Evolutionary conservation across 2,329 filamentous ascomycete genomes (phyloP), one percentile per base, ranked within the genome.

Genomic region (Chaetomium sp.): DNA sequence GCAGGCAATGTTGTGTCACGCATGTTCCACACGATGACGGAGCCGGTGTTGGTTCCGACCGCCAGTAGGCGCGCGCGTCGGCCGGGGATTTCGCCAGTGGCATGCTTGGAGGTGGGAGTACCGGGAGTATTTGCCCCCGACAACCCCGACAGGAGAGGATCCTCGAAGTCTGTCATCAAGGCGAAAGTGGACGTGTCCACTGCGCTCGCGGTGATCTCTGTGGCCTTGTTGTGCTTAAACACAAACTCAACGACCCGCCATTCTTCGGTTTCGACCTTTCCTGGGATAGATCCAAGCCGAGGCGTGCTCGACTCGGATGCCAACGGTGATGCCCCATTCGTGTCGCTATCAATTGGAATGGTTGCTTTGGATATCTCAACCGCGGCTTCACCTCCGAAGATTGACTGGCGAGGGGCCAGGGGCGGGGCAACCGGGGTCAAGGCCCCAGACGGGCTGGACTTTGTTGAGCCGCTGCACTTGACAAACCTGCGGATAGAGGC

Each of bases 21-120:
- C 71, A 91, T 85, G 73, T 99, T 90, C 93, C 93, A 99, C 0
- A 96, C 77, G 8, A 95, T 77, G 7, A 98, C 81, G n/a, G 82
- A 82, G 0, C 95, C 95, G 10, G 82, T 85, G 61, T 87, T 87
- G 0, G 93, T 98, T 21, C 95, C 95, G 55, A 93, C 79, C 21
- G 91, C 92, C 45, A 98, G 75, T 51, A 96, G 85, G 13, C 94
- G 89, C 65, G 90, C 90, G 67, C 93, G 86, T 65, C 93, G 90
- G 6, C 95, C 95, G 3, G 94, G 94, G 33, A 97, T 86, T 68
- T 96, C 90, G 12, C 74, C 74, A 7, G 73, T 69, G 23, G 73
- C 63, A 72, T 80, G 62, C 73, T 75, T 60, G 74, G 77, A 68
- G 75, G 79, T 71, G 72, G 81, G 73, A 75, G 81, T 73, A 77